These are phyloP conservation scores for Pseudogymnoascus verrucosus DNA, from an alignment of 2,329 filamentous ascomycete species.

Conservation along the genomic window DNA sequence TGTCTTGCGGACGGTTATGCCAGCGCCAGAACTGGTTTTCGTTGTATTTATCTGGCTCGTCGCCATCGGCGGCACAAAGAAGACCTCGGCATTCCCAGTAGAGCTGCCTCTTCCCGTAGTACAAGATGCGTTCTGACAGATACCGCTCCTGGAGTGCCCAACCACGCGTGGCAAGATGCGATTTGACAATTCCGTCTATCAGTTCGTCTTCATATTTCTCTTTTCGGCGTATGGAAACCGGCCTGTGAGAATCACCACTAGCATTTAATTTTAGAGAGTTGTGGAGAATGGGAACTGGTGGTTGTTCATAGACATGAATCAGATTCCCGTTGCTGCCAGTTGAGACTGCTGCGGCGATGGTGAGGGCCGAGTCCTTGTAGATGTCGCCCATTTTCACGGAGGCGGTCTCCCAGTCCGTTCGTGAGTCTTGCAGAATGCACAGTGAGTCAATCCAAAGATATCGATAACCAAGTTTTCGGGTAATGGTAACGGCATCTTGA, in stretches of 20 bases:
- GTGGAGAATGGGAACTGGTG: neutral
- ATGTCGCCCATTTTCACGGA: neutral
- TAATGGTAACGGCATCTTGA: neutral
- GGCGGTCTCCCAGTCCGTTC: neutral
- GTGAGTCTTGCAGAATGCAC: constrained; percentile 1
- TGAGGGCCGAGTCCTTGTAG: neutral
- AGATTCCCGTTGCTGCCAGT: neutral
- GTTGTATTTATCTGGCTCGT: neutral
- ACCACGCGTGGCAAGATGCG: neutral
- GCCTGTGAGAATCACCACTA: neutral
- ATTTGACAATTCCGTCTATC: neutral
- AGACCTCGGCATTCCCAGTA: constrained; percentile 14
- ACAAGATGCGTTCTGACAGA: constrained; percentile 9
- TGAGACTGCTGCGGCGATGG: neutral
- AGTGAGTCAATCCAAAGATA: constrained; percentile 2
- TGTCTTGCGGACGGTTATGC: neutral
- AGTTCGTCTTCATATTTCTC: neutral
- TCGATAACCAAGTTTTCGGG: neutral
- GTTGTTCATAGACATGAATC: neutral
- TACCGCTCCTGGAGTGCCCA: constrained; percentile 13
- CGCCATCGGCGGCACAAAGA: neutral
- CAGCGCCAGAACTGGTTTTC: neutral
- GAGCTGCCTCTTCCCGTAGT: constrained; percentile 11
- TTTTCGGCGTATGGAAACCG: neutral
- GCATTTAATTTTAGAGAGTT: neutral